Evolutionary conservation across 257 asterid genomes (phyloP).

Genomic region (Anisodus tanguticus): DNA sequence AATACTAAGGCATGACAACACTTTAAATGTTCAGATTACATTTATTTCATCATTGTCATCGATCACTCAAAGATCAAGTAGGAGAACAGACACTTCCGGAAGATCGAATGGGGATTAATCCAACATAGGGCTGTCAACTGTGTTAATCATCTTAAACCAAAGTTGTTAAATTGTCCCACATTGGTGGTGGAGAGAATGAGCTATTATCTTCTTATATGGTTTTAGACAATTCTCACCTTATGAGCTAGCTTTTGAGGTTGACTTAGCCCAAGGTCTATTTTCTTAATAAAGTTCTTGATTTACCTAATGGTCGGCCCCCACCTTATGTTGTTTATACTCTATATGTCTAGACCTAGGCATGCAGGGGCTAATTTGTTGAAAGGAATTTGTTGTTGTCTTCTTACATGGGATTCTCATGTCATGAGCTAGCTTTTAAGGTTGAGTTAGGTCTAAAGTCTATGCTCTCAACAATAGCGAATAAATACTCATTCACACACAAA

Average conservation of each 20-base stretch:
- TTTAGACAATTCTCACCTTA: neutral
- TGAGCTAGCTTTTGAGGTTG: neutral
- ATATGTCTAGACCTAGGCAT: neutral
- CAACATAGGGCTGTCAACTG: neutral
- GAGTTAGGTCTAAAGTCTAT: neutral
- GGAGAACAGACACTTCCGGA: neutral
- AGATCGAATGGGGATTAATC: neutral
- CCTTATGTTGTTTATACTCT: neutral
- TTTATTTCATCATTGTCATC: neutral
- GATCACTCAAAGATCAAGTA: neutral
- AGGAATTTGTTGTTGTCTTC: neutral
- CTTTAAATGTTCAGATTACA: neutral
- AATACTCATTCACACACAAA: constrained; percentile 9
- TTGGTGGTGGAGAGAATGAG: neutral
- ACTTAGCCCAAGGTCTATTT: neutral
- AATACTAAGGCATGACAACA: neutral
- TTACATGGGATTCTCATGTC: neutral
- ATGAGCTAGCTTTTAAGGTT: neutral
- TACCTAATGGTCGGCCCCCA: neutral
- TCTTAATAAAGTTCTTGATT: neutral
- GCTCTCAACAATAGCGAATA: neutral
- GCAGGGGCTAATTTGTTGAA: neutral
- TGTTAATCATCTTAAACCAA: neutral
- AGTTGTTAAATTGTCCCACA: neutral
- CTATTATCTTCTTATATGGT: neutral